Conservation (phyloP, 1,284 basidiomycete species). For the Waitea zeae region DNA sequence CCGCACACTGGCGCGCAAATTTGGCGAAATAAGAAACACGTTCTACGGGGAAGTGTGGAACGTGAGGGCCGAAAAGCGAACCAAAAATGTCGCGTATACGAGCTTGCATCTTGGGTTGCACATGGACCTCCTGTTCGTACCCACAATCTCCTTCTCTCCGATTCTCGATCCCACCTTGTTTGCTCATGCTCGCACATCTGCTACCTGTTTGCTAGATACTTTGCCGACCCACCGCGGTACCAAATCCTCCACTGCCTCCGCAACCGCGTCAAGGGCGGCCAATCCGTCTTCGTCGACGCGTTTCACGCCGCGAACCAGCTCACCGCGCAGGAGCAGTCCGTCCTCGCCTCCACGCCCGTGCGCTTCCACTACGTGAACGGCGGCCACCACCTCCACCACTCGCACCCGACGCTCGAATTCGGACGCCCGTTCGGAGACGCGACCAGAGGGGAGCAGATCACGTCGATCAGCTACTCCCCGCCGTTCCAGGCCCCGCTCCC, state of each 20-base stretch:
- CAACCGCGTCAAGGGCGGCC: conserved; percentile 73
- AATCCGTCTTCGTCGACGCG: conserved; percentile 81
- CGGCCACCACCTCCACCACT: conserved; percentile 64
- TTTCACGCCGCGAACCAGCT: conserved; percentile 50
- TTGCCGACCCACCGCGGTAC: conserved; percentile 77
- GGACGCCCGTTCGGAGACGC: conserved; percentile 11
- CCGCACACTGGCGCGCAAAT: conserved; percentile 37
- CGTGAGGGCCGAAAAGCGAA: conserved; percentile 61
- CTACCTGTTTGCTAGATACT: conserved; percentile 43
- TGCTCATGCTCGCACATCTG: conserved; percentile 2
- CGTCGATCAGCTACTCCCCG: conserved; percentile 81
- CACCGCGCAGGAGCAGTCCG: conserved; percentile 24
- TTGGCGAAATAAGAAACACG: conserved; percentile 71
- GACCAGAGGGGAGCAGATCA: too few relatives aligned
- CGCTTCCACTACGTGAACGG: conserved; percentile 89
- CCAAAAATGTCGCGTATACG: conserved; percentile 91
- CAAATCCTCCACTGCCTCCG: conserved; percentile 84
- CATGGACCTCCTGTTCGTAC: conserved; percentile 84
- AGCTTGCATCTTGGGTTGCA: conserved; percentile 81
- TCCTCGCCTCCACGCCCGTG: conserved; percentile 48
- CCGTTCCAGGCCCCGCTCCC: conserved; percentile 83
- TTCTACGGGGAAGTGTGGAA: conserved; percentile 92
- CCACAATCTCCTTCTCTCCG: conserved; percentile 7
- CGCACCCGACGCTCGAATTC: conserved; percentile 74
- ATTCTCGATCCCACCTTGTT: background rate